Base-by-base conservation (phyloP, 2,329 filamentous ascomycete species). In the Colletotrichum liriopes region DNA sequence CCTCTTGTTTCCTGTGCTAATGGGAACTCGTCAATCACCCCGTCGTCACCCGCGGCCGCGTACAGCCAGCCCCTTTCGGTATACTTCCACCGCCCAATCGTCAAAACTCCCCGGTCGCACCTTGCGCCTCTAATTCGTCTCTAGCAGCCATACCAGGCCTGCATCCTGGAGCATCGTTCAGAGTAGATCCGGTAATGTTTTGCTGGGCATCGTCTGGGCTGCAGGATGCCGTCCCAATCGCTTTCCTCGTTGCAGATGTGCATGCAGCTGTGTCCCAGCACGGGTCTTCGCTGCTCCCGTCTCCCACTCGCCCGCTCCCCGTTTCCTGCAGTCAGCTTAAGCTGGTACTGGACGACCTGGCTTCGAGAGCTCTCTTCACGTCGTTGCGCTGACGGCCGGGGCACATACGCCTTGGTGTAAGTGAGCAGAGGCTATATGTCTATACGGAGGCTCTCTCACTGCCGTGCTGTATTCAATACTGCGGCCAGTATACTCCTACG, bases 31-130 rank as follows among this genome's bases (percentile, higher is more conserved):
- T 23, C 29, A 26, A n/a, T 12, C 29, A 56, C 35, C 6, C 23
- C 29, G 37, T 39, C 60, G 37, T 63, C 14, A 56, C 56, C 32
- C 47, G 54, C 54, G 52, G 61, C 43, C 37, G 39, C 45, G 43
- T 54, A 65, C 32, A 47, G 32, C 26, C 58, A 47, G 32, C 26
- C 58, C 58, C 20, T 29, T 54, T 71, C 51, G 51, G 65, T 43
- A 32, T 32, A 61, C 41, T 55, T 71, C 64, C 51, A 47, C 45
- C 41, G 54, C n/a, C 47, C 43, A 26, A 43, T 69, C 59, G 37
- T 37, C 59, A 47, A 64, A 60, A 72, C 65, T 64, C 59, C 54
- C 69, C 51, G 59, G 52, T 52, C 65, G 45, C 37, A 35, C 63
- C 39, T 49, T 56, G 23, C 51, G 12, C 43, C 60, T 45, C 29